Base-by-base conservation (phyloP, 306 rosid species). In the Carpinus fangiana region DNA sequence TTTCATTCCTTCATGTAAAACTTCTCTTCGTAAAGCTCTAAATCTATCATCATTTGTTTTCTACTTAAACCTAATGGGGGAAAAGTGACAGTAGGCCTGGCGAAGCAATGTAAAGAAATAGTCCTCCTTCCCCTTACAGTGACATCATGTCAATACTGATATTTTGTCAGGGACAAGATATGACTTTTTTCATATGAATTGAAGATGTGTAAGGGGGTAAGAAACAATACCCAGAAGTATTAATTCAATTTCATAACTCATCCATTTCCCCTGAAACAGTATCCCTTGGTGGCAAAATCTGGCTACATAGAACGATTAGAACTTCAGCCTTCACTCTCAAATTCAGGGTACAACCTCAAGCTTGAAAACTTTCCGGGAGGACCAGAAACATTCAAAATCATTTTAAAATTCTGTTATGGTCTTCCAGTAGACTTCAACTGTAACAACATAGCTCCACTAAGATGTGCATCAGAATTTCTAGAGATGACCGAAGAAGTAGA, bases 401-500 rank as follows among this genome's bases (percentile, higher is more conserved):
- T 93, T 66, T 78, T 95, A 48, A 93, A 87, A 81, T 93, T 92
- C 91, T 95, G 99, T 54, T 95, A 95, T 57, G 96, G 97, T 71
- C 89, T 95, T 72, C 96, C 92, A 17, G 75, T 93, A 70, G 97
- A 93, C 82, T 87, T 95, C 28, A 87, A 77, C 83, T 82, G 97
- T 45, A 84, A 68, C 51, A 91, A 92, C 31, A 79, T 91, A 84
- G 99, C 98, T 46, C 82, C 85, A 76, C 85, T 95, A 46, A 87
- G 99, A 91, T 95, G 99, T 64, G 98, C 97, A 31, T 87, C 99
- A 12, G 98, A 91, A 73, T 95, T 85, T 83, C 86, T 95, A 43
- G 96, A 95, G 85, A 95, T 95, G 99, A 91, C 94, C 0, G 99
- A 93, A 81, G 98, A 95, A 72, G 83, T 90, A 52, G 93, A 93